Base-by-base conservation (phyloP, 768 basidiomycete genomes). In the Lentinus brumalis region DNA sequence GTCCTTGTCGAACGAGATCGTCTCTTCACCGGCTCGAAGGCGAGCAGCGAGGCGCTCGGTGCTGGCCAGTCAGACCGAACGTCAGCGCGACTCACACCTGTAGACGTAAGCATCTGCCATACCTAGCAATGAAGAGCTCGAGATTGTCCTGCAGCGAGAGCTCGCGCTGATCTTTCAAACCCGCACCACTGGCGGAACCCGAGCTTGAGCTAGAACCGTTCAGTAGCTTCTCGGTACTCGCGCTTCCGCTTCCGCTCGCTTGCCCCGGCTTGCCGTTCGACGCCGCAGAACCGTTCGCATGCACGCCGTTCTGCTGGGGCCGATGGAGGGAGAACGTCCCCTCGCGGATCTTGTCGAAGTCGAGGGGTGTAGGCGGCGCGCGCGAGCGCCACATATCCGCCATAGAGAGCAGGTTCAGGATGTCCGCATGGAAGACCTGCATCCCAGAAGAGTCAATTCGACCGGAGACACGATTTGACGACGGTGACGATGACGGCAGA, bases 311-410 rank as follows among this genome's bases (percentile, higher is more conserved):
- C 32, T 46, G 46, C 18, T 65, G 35, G 3, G 50, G 40, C 5
- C 59, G 56, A 40, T 74, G 78, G 18, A 82, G 73, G 12, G 75
- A 70, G 68, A 93, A 94, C 1, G 82, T 79, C 5, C 81, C 87
- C 16, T 85, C 75, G 66, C 86, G 72, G 65, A 98, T 94, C 3
- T 76, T 74, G n/a, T 91, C 86, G 67, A 88, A 94, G 60, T 91
- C 86, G 30, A 99, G 83, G 1, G 96, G 88, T 0, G 83, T 84
- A 1, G 97, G 97, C 53, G 89, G 89, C n/a, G 87, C 84, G 42
- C 96, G 84, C 6, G 89, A 84, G 35, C 87, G 87, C 97, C 97
- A 99, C 95, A 99, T 98, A 68, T 98, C 97, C 14, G 85, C 76
- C 97, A 99, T 99, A 16, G 83, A 85, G 32, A 99, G 79, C 0